Conservation (phyloP, 805 yeast genomes). For the Wickerhamiella occidentalis region DNA sequence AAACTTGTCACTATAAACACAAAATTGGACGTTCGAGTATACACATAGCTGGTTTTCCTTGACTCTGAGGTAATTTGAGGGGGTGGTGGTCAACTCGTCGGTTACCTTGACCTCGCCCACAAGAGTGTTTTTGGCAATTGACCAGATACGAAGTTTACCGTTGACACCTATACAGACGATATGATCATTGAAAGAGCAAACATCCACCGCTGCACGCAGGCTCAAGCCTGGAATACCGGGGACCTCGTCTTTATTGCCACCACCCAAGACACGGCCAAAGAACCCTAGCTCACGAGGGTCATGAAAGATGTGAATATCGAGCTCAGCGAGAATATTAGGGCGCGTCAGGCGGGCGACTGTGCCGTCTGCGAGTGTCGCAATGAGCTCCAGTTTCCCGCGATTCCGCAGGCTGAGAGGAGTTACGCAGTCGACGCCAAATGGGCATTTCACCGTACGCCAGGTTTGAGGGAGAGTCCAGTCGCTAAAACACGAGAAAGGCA, state of each 20-base stretch:
- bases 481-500: slow-evolving; percentile 36
- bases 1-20: slow-evolving; percentile 3
- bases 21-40: slow-evolving; percentile 9
- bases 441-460: slow-evolving; percentile 61
- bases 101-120: slow-evolving; percentile 13
- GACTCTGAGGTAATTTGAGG: slow-evolving; percentile 14
- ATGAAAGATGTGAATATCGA: slow-evolving; percentile 30
- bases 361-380: slow-evolving; percentile 66
- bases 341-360: slow-evolving; percentile 38
- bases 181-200: slow-evolving; percentile 26
- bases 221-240: slow-evolving; percentile 36
- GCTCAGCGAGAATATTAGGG: slow-evolving; percentile 24
- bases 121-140: slow-evolving; percentile 30
- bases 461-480: slow-evolving; percentile 18
- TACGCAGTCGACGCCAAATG: slow-evolving; percentile 50
- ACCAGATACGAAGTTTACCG: slow-evolving; percentile 50
- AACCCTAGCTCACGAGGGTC: slow-evolving; percentile 18
- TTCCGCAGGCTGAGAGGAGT: slow-evolving; percentile 43
- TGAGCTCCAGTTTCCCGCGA: slow-evolving; percentile 33
- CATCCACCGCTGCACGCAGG: slow-evolving; percentile 29
- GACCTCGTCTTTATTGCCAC: slow-evolving; percentile 27
- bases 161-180: slow-evolving; percentile 43
- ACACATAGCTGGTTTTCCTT: slow-evolving; percentile 9
- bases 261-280: slow-evolving; percentile 22
- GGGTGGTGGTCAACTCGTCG: slow-evolving; percentile 2